These are phyloP conservation scores for Allium sativum DNA, from an alignment of 106 monocot genomes.

Conservation along the genomic window DNA sequence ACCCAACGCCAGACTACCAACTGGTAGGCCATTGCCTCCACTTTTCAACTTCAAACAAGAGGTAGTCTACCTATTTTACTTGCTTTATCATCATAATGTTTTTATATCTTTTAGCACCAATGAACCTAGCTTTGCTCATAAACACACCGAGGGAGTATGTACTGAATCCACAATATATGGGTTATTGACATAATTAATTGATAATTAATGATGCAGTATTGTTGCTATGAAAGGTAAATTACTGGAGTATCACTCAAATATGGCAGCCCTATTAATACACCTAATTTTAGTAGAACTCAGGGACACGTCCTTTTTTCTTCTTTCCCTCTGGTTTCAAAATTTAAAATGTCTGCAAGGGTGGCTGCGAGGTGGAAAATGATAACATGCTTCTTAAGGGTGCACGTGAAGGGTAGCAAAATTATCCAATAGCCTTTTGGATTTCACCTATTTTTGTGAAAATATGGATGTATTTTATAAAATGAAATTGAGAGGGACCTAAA, in stretches of 20 bases:
- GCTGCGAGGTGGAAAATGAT: too few relatives aligned
- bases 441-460: too few relatives aligned
- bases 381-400: too few relatives aligned
- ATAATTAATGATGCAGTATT: not conserved
- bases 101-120: not conserved
- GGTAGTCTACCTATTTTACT: constrained; percentile 7
- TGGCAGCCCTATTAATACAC: too few relatives aligned
- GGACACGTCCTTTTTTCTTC: too few relatives aligned
- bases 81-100: not conserved
- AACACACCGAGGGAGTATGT: not conserved
- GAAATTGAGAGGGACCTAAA: not conserved
- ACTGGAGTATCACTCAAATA: not conserved
- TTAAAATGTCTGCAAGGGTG: too few relatives aligned
- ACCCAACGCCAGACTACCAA: constrained; percentile 44
- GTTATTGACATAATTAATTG: not conserved
- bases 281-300: too few relatives aligned
- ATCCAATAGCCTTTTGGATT: too few relatives aligned
- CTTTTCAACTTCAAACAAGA: constrained; percentile 56
- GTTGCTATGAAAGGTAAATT: not conserved
- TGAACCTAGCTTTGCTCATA: not conserved
- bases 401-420: not conserved
- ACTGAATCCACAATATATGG: not conserved
- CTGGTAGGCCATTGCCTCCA: constrained; percentile 47
- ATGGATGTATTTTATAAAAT: too few relatives aligned
- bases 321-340: too few relatives aligned